Evolutionary conservation across 257 asterid species (phyloP).

Genomic region (Phtheirospermum japonicum): DNA sequence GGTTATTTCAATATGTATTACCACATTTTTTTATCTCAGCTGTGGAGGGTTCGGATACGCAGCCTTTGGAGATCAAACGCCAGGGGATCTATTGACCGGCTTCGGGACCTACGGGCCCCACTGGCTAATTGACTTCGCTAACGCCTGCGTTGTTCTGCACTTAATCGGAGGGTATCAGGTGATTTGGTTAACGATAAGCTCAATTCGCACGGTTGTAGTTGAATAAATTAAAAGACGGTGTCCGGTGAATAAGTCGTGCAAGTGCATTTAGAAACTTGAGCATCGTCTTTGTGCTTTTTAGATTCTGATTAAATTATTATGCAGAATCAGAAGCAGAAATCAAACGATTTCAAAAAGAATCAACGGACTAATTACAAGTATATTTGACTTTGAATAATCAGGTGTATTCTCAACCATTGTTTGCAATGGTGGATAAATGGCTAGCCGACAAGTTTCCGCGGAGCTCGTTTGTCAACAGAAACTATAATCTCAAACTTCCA

Average conservation of each 20-base stretch:
- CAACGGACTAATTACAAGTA: too few species aligned
- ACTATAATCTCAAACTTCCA: slow-evolving; percentile 29
- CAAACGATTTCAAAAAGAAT: too few species aligned
- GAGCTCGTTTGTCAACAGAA: slow-evolving; percentile 35
- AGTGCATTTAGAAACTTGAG: too few species aligned
- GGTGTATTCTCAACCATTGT: slow-evolving; percentile 62
- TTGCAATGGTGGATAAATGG: slow-evolving; percentile 60
- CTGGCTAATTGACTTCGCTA: slow-evolving; percentile 71
- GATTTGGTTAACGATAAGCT: slow-evolving; percentile 36
- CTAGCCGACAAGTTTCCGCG: slow-evolving; percentile 40
- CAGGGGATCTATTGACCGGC: slow-evolving; percentile 72
- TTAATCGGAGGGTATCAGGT: slow-evolving; percentile 79
- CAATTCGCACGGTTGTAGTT: too few species aligned
- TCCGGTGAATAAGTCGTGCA: too few species aligned
- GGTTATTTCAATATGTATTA: slow-evolving; percentile 39
- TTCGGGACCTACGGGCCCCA: slow-evolving; percentile 55
- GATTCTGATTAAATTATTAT: too few species aligned
- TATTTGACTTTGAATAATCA: slow-evolving; percentile 14
- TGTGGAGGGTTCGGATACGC: slow-evolving; percentile 82
- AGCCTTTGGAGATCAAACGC: slow-evolving; percentile 68
- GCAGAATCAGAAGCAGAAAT: too few species aligned
- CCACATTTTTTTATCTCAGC: slow-evolving; percentile 64
- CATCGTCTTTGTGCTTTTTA: too few species aligned
- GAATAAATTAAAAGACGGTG: too few species aligned
- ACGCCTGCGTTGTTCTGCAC: slow-evolving; percentile 63